Evolutionary conservation across 306 rosid genomes (phyloP).

Genomic region (Medicago ruthenica): DNA sequence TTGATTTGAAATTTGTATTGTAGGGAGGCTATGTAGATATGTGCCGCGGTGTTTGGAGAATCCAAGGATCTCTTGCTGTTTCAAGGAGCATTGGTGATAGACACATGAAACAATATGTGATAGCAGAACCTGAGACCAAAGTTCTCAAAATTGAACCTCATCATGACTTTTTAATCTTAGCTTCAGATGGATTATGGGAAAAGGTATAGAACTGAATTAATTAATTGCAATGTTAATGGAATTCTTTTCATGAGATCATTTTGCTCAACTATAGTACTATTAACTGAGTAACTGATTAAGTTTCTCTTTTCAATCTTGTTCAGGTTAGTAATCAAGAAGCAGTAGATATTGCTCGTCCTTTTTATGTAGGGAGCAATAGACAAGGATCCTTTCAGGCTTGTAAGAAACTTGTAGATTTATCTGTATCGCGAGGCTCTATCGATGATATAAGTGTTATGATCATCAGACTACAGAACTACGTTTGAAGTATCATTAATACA

Average conservation of each 20-base stretch:
- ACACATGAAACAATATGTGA: constrained; percentile 81
- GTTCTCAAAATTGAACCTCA: constrained; percentile 62
- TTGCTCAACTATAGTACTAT: background rate
- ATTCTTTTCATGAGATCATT: background rate
- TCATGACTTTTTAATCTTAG: constrained; percentile 83
- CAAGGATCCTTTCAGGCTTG: constrained; percentile 70
- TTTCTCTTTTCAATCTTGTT: constrained; percentile 39
- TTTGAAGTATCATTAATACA: constrained; percentile 41
- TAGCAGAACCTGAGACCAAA: constrained; percentile 88
- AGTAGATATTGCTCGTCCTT: constrained; percentile 71
- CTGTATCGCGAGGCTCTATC: constrained; percentile 73
- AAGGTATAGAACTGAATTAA: constrained; percentile 57
- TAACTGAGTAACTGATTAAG: constrained; percentile 5
- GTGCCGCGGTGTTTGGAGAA: constrained; percentile 91
- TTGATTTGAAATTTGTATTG: constrained; percentile 6
- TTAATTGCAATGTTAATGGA: background rate
- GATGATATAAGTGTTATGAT: constrained; percentile 91
- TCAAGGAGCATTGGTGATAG: constrained; percentile 90
- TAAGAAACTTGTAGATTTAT: constrained; percentile 78
- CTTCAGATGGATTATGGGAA: constrained; percentile 99
- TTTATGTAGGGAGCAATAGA: constrained; percentile 51
- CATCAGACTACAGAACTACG: constrained; percentile 57
- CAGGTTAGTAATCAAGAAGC: constrained; percentile 95
- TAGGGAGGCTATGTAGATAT: constrained; percentile 95
- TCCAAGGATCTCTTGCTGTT: constrained; percentile 90